phyloP scores from a whole-genome alignment of 2,329 filamentous ascomycete species.

The Exophiala alcalophila region DNA sequence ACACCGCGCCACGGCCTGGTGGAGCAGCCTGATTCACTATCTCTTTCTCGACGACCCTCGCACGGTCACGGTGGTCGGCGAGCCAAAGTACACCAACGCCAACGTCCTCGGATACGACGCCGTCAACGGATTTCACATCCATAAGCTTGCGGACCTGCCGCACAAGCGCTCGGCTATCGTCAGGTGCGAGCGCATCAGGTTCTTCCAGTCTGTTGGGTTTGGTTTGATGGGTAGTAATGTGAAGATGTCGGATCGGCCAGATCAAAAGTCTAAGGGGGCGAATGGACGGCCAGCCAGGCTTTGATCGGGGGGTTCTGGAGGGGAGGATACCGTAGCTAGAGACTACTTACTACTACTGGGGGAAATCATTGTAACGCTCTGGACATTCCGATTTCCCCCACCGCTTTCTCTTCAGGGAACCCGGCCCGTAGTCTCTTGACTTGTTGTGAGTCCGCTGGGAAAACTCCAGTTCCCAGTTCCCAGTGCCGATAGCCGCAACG shows the following conservation, averaged over 20 bases:
- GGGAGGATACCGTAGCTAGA: no score
- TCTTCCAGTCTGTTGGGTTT: constrained; percentile 48
- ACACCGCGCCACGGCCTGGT: constrained; percentile 58
- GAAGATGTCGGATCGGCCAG: neutral
- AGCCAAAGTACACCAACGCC: constrained; percentile 68
- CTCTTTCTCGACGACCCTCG: constrained; percentile 59
- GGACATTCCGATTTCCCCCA: no score
- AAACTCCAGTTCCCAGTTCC: no score
- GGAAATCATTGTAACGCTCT: no score
- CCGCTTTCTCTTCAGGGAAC: no score
- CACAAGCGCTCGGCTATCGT: constrained; percentile 69
- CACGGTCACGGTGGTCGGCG: constrained; percentile 54
- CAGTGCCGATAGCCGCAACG: no score
- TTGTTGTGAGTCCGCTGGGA: no score
- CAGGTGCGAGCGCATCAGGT: constrained; percentile 62
- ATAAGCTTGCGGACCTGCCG: constrained; percentile 53
- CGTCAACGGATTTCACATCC: constrained; percentile 68
- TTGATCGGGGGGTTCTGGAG: no score
- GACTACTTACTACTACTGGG: no score
- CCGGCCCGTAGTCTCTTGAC: no score
- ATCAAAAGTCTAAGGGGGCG: neutral
- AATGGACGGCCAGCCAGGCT: no score
- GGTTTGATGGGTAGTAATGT: constrained; percentile 2
- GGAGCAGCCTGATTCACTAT: constrained; percentile 57
- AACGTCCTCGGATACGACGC: constrained; percentile 73